Percentiles rank a stretch among this genome's conserved stretches.
phyloP scores from a whole-genome alignment of 2,329 filamentous ascomycete species.

The Ophiostoma sp. region DNA sequence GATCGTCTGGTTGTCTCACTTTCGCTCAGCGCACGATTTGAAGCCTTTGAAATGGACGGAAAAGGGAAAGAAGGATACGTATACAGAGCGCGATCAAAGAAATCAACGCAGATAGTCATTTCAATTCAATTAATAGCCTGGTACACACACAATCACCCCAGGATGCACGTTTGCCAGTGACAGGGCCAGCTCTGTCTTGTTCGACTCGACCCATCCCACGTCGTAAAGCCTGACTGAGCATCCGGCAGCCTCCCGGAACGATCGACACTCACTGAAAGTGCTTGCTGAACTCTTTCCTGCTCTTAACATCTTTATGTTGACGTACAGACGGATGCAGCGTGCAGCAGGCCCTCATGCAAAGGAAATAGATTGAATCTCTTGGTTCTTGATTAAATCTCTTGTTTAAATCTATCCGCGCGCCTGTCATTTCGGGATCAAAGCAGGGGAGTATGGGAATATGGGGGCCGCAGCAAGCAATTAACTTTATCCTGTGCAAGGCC shows the following conservation, averaged over 20 bases:
- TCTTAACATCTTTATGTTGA: neutral
- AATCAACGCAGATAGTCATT: neutral
- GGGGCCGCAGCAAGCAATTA: neutral
- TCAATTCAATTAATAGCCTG: neutral
- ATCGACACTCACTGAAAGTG: neutral
- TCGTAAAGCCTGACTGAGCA: neutral
- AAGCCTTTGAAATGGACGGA: neutral
- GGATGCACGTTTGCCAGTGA: neutral
- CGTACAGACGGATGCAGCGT: neutral
- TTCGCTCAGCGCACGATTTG: neutral
- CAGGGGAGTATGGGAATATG: neutral
- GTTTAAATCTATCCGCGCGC: neutral
- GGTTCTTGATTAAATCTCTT: neutral
- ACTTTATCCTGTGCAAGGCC: neutral
- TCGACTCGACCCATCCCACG: neutral
- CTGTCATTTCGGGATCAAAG: neutral
- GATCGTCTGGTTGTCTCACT: neutral
- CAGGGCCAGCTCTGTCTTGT: neutral
- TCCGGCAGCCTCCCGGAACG: neutral
- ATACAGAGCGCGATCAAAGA: neutral
- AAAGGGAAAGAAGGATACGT: neutral
- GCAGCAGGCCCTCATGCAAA: neutral
- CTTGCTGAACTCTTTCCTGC: neutral
- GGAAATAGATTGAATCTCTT: neutral
- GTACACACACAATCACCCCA: neutral